A percentile compares a stretch with the other conserved stretches of the same genome.
Conservation (phyloP, 1,139 yeast genomes). For the Yamadazyma trypodendri region DNA sequence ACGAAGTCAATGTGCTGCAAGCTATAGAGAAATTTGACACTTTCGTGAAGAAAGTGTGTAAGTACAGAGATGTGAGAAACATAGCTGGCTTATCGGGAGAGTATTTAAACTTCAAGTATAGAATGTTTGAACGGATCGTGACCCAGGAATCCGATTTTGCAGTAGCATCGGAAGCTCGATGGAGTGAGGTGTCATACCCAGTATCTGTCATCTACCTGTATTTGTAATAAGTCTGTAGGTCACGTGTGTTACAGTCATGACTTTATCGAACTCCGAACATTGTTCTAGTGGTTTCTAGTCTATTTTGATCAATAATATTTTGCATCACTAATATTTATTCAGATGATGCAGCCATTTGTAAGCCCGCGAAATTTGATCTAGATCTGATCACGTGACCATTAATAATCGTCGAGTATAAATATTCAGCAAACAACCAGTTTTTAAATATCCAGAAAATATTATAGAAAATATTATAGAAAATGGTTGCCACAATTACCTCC, state of each 20-base stretch:
- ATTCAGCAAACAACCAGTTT: background rate
- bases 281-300: background rate
- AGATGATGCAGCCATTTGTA: background rate
- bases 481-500: constrained; percentile 29
- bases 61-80: constrained; percentile 2
- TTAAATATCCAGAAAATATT: background rate
- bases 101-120: constrained; percentile 13
- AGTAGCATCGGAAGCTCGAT: constrained; percentile 3
- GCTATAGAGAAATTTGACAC: constrained; percentile 10
- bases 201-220: constrained; percentile 12
- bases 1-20: constrained; percentile 5
- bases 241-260: no score
- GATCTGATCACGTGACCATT: constrained; percentile 9
- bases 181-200: constrained; percentile 11
- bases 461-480: constrained; percentile 18
- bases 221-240: constrained; percentile 1
- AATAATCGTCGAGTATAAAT: constrained; percentile 7
- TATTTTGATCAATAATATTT: background rate
- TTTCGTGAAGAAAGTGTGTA: constrained; percentile 11
- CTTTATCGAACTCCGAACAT: no score
- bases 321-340: background rate
- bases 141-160: constrained; percentile 7
- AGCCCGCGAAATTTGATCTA: constrained; percentile 1
- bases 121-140: constrained; percentile 8
- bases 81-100: constrained; percentile 7